phyloP scores from a whole-genome alignment of 2,329 filamentous ascomycete genomes.

The Colletotrichum eleusines region DNA sequence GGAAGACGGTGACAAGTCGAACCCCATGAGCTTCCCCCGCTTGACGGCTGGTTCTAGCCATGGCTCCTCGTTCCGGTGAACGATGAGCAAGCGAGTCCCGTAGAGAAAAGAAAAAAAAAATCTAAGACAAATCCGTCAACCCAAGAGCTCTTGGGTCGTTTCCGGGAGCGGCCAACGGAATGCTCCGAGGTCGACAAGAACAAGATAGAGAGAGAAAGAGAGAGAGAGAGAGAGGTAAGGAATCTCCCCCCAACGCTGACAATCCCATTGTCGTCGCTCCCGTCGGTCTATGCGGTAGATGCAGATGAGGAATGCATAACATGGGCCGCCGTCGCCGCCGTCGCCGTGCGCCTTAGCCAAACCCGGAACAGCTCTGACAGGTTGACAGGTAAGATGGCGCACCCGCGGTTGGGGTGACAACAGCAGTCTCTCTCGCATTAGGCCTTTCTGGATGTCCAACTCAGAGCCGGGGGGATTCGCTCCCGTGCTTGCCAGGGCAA shows the following conservation, averaged over 20 bases:
- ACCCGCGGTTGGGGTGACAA: constrained; percentile 29
- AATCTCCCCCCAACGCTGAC: background rate
- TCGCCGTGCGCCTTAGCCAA: too few species aligned
- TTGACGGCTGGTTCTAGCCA: constrained; percentile 21
- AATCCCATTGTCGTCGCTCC: constrained; percentile 31
- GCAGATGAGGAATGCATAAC: constrained; percentile 5
- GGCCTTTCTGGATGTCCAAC: background rate
- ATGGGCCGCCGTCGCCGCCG: background rate
- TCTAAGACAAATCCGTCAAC: constrained; percentile 34
- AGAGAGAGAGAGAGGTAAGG: background rate
- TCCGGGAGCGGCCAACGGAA: background rate
- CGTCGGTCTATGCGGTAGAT: too few species aligned
- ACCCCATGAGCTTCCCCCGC: too few species aligned
- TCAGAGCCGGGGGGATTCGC: background rate
- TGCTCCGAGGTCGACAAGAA: background rate
- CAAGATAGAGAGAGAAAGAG: background rate
- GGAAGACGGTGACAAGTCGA: too few species aligned
- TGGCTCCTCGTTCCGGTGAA: constrained; percentile 30
- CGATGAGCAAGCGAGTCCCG: background rate
- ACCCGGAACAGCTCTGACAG: background rate
- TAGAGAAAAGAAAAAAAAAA: too few species aligned
- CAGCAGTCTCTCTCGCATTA: background rate
- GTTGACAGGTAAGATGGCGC: constrained; percentile 3
- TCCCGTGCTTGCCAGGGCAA: background rate
- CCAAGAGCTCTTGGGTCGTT: constrained; percentile 10